A percentile compares a stretch with the other conserved stretches of the same genome.
phyloP scores from a whole-genome alignment of 78 protist genomes.

The Dictyostelium citrinum region DNA sequence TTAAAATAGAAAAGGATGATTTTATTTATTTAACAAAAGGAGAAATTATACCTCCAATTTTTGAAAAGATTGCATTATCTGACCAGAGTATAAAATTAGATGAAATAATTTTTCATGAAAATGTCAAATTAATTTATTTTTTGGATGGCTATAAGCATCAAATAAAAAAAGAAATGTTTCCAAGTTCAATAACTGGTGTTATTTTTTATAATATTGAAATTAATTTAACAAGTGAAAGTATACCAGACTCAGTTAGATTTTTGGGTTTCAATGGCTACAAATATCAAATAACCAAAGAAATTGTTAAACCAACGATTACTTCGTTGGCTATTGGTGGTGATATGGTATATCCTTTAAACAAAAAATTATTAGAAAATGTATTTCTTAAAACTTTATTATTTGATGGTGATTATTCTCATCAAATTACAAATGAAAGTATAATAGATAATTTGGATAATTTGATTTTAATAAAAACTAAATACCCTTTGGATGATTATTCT shows the following conservation, averaged over 20 bases:
- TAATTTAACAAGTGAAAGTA: not conserved
- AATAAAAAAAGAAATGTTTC: not conserved
- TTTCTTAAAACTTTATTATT: not conserved
- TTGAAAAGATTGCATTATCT: not conserved
- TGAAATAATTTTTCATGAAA: not conserved
- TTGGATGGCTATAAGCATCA: not conserved
- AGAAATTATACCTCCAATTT: not conserved
- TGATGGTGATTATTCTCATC: not conserved
- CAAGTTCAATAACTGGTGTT: not conserved
- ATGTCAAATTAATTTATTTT: not conserved
- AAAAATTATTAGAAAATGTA: not conserved
- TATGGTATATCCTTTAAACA: not conserved
- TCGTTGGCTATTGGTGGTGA: not conserved
- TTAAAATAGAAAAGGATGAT: not conserved
- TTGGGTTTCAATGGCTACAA: not conserved
- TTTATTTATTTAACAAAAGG: not conserved
- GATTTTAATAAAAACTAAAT: not conserved
- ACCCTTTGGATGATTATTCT: not conserved
- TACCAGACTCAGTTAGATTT: not conserved
- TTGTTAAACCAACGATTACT: not conserved
- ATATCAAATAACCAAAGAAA: not conserved
- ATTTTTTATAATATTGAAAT: not conserved
- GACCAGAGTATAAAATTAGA: not conserved
- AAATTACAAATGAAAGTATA: not conserved
- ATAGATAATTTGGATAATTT: not conserved